phyloP scores from a whole-genome alignment of 805 yeast species.

The Candida ascalaphidarum region DNA sequence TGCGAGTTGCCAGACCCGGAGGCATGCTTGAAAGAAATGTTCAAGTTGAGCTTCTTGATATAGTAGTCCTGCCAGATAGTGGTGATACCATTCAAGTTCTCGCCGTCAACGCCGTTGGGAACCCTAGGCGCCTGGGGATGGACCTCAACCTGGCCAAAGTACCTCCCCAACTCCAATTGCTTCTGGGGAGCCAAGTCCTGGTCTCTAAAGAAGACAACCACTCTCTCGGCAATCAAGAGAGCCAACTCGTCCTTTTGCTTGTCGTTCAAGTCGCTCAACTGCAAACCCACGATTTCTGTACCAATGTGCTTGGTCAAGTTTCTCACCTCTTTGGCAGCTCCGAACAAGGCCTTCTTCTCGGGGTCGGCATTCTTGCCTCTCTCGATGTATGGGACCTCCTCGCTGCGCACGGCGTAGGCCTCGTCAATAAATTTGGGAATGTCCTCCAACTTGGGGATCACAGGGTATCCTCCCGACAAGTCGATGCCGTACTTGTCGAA shows the following conservation, averaged over 20 bases:
- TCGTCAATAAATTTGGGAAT: slow-evolving; percentile 19
- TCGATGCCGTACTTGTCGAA: slow-evolving; percentile 16
- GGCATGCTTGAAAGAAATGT: slow-evolving; percentile 19
- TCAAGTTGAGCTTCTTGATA: slow-evolving; percentile 15
- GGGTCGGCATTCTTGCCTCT: slow-evolving; percentile 21
- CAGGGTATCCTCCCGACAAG: slow-evolving; percentile 19
- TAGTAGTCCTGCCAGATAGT: slow-evolving; percentile 24
- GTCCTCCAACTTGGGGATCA: slow-evolving; percentile 11
- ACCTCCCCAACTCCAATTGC: slow-evolving; percentile 18
- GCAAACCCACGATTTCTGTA: slow-evolving; percentile 22
- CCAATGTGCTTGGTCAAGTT: slow-evolving; percentile 21
- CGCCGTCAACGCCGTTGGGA: slow-evolving; percentile 8
- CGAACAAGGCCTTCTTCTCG: slow-evolving; percentile 20
- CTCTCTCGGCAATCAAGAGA: slow-evolving; percentile 19
- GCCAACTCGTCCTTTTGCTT: slow-evolving; percentile 22
- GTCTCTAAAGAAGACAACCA: slow-evolving; percentile 21
- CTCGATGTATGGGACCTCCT: slow-evolving; percentile 15
- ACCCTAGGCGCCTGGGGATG: slow-evolving; percentile 20
- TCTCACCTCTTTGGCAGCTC: slow-evolving; percentile 21
- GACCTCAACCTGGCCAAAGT: slow-evolving; percentile 21
- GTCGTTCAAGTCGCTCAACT: slow-evolving; percentile 16
- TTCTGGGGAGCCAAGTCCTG: slow-evolving; percentile 24
- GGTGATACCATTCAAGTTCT: slow-evolving; percentile 15
- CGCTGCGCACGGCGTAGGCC: slow-evolving; percentile 13
- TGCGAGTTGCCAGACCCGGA: slow-evolving; percentile 15